phyloP scores from a whole-genome alignment of 2,329 filamentous ascomycete genomes.

The Aspergillus tamarii region DNA sequence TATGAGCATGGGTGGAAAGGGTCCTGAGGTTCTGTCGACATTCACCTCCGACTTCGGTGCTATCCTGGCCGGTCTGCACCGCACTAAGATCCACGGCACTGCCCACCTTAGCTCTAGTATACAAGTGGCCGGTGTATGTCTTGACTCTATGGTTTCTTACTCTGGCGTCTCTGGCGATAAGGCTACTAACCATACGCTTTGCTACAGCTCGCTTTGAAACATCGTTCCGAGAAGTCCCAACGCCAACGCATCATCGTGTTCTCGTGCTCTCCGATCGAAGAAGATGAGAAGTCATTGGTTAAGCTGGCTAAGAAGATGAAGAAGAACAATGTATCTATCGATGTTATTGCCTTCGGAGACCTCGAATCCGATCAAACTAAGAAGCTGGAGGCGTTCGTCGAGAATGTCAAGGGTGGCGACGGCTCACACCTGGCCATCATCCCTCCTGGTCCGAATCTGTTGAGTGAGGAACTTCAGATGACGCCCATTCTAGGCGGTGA shows the following conservation, averaged over 20 bases:
- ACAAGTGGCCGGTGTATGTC: slow-evolving; percentile 85
- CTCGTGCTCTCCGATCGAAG: slow-evolving; percentile 87
- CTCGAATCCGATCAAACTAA: slow-evolving; percentile 84
- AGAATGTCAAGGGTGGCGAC: slow-evolving; percentile 86
- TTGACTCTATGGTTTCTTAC: slow-evolving; percentile 13
- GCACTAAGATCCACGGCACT: slow-evolving; percentile 89
- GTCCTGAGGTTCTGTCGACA: slow-evolving; percentile 95
- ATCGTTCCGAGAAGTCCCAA: slow-evolving; percentile 96
- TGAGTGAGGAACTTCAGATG: slow-evolving; percentile 87
- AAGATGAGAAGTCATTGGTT: slow-evolving; percentile 85
- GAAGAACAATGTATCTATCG: slow-evolving; percentile 92
- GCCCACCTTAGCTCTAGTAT: slow-evolving; percentile 90
- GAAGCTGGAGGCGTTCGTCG: slow-evolving; percentile 92
- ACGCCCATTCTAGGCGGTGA: slow-evolving; percentile 90
- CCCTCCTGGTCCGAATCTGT: slow-evolving; percentile 84
- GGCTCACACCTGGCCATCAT: slow-evolving; percentile 90
- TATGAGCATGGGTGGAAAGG: slow-evolving; percentile 98
- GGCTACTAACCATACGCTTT: slow-evolving; percentile 14
- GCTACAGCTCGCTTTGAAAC: slow-evolving; percentile 85
- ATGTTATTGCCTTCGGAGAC: slow-evolving; percentile 94
- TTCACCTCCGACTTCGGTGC: slow-evolving; percentile 95
- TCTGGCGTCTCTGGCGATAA: background rate
- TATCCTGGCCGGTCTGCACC: slow-evolving; percentile 87
- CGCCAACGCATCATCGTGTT: slow-evolving; percentile 96
- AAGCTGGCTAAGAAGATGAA: slow-evolving; percentile 98